Conservation (phyloP, 495 filamentous ascomycete species). For the Hypoxylon crocopeplum region DNA sequence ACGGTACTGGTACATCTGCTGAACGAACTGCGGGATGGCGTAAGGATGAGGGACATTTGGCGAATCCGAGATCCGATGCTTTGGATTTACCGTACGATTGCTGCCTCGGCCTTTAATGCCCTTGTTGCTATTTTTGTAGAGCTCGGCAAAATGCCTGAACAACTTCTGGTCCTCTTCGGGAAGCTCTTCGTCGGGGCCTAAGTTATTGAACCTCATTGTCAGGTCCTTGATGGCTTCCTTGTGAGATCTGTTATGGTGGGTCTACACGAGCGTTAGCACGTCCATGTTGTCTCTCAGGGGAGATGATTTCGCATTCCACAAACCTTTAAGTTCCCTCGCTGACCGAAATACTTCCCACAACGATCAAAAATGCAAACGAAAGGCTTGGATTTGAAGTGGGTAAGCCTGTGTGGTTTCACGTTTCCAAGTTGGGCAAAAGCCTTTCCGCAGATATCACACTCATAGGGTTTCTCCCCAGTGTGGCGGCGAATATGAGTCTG, state of each 20-base stretch:
- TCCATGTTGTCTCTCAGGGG: not conserved
- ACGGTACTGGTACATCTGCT: slow-evolving; percentile 32
- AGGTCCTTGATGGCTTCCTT: slow-evolving; percentile 71
- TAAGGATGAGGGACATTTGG: slow-evolving; percentile 17
- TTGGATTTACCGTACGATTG: slow-evolving; percentile 64
- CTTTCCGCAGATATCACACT: slow-evolving; percentile 82
- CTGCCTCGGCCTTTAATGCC: slow-evolving; percentile 94
- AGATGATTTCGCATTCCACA: not conserved
- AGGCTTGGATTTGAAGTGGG: slow-evolving; percentile 77
- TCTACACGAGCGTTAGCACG: slow-evolving; percentile 57
- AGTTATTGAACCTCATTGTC: slow-evolving; percentile 73
- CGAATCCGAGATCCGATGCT: slow-evolving; percentile 13
- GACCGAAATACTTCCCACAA: slow-evolving; percentile 86
- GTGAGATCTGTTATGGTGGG: slow-evolving; percentile 95
- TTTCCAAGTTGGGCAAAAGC: slow-evolving; percentile 85
- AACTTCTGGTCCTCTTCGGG: slow-evolving; percentile 75
- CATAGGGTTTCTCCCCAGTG: slow-evolving; percentile 83
- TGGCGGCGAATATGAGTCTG: slow-evolving; percentile 87
- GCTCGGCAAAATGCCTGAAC: slow-evolving; percentile 82
- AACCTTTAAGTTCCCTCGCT: slow-evolving; percentile 90
- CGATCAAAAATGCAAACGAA: slow-evolving; percentile 82
- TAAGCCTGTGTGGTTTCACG: slow-evolving; percentile 84
- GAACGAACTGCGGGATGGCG: slow-evolving; percentile 36
- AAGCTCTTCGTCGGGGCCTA: slow-evolving; percentile 67
- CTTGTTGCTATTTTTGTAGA: slow-evolving; percentile 95